A percentile compares a stretch with the other conserved stretches of the same genome.
phyloP scores from a whole-genome alignment of 2,329 filamentous ascomycete genomes.

The Diaporthe caulivora region DNA sequence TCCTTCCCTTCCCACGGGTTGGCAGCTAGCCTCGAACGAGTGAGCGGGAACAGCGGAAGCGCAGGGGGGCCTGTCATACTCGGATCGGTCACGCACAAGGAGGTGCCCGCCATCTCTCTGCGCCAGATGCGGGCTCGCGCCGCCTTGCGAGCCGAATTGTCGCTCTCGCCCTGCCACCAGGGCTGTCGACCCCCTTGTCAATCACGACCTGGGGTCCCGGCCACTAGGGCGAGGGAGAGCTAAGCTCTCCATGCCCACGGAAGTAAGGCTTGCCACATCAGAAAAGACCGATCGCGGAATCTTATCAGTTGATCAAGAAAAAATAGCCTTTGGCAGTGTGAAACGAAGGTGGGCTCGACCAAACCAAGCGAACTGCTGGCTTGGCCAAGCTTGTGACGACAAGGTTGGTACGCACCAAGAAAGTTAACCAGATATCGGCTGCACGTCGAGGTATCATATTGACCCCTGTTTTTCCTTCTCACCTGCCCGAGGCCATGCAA shows the following conservation, averaged over 20 bases:
- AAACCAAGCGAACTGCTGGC: conserved; percentile 29
- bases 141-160: not conserved
- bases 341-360: conserved; percentile 24
- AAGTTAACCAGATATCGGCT: not conserved
- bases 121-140: not conserved
- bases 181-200: not conserved
- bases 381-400: conserved; percentile 26
- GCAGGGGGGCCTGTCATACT: not conserved
- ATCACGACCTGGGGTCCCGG: not conserved
- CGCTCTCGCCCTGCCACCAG: not conserved
- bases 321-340: conserved; percentile 26
- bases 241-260: not conserved
- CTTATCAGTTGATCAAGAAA: conserved; percentile 5
- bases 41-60: conserved; percentile 15
- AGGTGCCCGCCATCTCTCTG: not conserved
- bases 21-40: conserved; percentile 23
- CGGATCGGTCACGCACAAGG: conserved; percentile 24
- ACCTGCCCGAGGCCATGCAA: not conserved
- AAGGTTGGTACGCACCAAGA: conserved; percentile 21
- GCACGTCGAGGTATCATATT: not conserved
- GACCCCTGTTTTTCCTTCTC: not conserved
- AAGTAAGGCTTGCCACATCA: not conserved
- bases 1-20: not conserved
- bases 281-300: conserved; percentile 17
- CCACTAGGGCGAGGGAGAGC: conserved; percentile 1